Percentiles rank a stretch among this genome's conserved stretches.
Evolutionary conservation across 192 early-diverging fungal genomes (phyloP).

Genomic region (Mortierella alpina): DNA sequence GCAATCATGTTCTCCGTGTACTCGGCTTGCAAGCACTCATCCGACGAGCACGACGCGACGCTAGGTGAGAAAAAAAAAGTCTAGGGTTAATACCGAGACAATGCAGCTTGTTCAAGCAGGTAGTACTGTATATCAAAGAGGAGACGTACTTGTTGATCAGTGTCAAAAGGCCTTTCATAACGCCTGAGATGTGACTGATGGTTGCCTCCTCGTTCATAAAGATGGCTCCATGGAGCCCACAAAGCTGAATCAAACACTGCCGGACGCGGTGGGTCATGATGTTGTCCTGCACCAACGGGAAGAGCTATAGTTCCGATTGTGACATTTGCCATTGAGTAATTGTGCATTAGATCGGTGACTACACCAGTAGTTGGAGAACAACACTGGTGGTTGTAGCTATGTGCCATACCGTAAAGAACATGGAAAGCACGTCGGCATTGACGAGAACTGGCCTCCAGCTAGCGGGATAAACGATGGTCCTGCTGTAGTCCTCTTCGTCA

Average conservation of each 20-base stretch:
- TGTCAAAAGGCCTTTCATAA: conserved; percentile 65
- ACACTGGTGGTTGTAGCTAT: neutral
- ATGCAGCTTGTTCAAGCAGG: neutral
- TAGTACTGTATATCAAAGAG: neutral
- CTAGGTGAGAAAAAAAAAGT: conserved; percentile 1
- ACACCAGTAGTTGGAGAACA: neutral
- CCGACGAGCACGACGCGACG: conserved; percentile 46
- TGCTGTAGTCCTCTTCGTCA: conserved; percentile 40
- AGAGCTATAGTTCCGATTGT: conserved; percentile 35
- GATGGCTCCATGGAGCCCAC: conserved; percentile 67
- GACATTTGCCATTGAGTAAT: neutral
- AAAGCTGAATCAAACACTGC: conserved; percentile 74
- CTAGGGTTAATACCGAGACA: neutral
- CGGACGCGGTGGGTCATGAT: conserved; percentile 60
- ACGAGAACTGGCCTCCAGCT: conserved; percentile 66
- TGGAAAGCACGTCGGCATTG: conserved; percentile 65
- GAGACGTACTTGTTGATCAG: conserved; percentile 64
- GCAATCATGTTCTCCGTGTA: conserved; percentile 54
- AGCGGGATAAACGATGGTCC: conserved; percentile 54
- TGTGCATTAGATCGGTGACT: neutral
- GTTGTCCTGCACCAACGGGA: conserved; percentile 58
- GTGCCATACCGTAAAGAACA: conserved; percentile 72
- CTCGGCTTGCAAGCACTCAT: conserved; percentile 46
- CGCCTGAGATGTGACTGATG: conserved; percentile 62
- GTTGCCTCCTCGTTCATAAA: conserved; percentile 59